These are phyloP conservation scores for Chlamydomonas eustigma DNA, from an alignment of 139 green algal genomes.

Conservation along the genomic window DNA sequence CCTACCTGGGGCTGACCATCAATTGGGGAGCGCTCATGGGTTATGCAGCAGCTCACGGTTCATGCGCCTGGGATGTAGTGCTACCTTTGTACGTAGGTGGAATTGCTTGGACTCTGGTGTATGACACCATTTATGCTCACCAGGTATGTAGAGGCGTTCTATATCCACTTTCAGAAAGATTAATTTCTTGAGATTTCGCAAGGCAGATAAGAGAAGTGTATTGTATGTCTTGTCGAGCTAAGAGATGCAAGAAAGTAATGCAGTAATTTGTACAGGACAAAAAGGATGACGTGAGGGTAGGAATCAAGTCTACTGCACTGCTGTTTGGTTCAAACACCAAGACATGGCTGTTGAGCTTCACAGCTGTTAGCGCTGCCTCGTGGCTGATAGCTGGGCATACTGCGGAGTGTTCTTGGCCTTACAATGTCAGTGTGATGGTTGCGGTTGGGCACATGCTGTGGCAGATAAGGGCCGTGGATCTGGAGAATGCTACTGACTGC, in stretches of 20 bases:
- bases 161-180: too few species aligned
- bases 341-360: constrained; percentile 3
- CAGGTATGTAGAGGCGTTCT: constrained; percentile 50
- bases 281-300: constrained; percentile 73
- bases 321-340: constrained; percentile 68
- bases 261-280: constrained; percentile 88
- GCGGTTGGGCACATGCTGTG: constrained; percentile 61
- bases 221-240: too few species aligned
- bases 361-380: neutral
- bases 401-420: constrained; percentile 8
- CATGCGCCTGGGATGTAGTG: constrained; percentile 64
- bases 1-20: constrained; percentile 91
- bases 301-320: constrained; percentile 90
- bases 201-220: too few species aligned
- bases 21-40: constrained; percentile 97
- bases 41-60: constrained; percentile 75
- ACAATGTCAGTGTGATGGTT: constrained; percentile 39
- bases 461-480: constrained; percentile 70
- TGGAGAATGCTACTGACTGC: constrained; percentile 72
- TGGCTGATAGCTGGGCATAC: neutral
- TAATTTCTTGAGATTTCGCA: too few species aligned
- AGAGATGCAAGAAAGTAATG: too few species aligned
- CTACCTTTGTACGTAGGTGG: constrained; percentile 81
- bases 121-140: constrained; percentile 99
- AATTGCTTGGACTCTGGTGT: constrained; percentile 91